Base-by-base conservation (phyloP, 2,329 filamentous ascomycete species). In the Pseudocercospora macadamiae region DNA sequence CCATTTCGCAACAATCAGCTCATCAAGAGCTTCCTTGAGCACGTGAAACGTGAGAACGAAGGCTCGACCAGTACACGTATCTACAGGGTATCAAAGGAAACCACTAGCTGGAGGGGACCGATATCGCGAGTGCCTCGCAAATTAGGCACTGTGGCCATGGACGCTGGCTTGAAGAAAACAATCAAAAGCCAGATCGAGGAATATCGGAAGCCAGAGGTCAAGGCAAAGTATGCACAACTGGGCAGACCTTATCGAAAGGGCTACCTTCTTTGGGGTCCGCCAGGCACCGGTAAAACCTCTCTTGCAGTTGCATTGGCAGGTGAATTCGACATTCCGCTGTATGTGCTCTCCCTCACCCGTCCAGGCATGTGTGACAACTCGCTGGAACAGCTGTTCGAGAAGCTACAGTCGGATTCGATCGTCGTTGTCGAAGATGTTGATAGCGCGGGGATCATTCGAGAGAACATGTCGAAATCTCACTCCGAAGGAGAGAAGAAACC, bases 401-500 rank as follows among this genome's bases (percentile, higher is more conserved):
- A 96, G 91, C 93, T 95, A 9, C 87, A 93, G 68, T 96, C 91
- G 54, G 96, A 97, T 84, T 97, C 93, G 77, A 97, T 97, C 72
- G 97, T 97, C 78, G 97, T 97, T 85, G 93, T 96, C 70, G 93
- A 97, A 74, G 93, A 97, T 80, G 93, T 97, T 61, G 93, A 97
- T 75, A 92, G 92, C 51, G 90, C 97, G 57, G 93, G 93, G 72
- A 93, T 93, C 68, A 91, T 91, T 32, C 90, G 93, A 76, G 96
- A 96, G 73, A 92, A 96, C 92, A 49, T 37, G 6, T 42, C 37
- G 8, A 30, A 48, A 21, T 19, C 37, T 2, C 1, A 3, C 5
- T 10, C 1, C 12, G n/a, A 21, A 30, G 28, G 26, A 19, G 21
- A 21, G 26, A 52, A 52, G 54, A 56, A 30, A 42, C 19, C 16